phyloP scores from a whole-genome alignment of 345 rosid genomes.

The Eucalyptus leucophloia region DNA sequence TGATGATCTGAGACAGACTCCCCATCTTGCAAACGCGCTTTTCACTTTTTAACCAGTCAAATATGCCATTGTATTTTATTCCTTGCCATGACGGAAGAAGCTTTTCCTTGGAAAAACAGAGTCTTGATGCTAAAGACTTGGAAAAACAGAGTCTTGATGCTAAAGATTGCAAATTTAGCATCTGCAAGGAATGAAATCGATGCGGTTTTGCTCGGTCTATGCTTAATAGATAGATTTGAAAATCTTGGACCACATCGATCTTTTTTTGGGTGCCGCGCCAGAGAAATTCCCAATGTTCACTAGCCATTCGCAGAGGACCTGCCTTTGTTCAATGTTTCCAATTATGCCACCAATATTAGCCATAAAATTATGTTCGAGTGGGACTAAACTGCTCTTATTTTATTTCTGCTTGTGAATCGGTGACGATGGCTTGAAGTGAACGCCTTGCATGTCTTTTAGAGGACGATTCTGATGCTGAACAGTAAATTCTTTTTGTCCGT shows the following conservation, averaged over 20 bases:
- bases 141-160: background rate
- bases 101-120: background rate
- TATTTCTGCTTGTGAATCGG: background rate
- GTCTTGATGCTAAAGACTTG: background rate
- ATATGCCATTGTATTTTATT: background rate
- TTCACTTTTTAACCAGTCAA: background rate
- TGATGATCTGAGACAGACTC: background rate
- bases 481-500: background rate
- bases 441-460: background rate
- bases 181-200: background rate
- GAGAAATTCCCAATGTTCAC: background rate
- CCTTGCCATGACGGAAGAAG: background rate
- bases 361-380: background rate
- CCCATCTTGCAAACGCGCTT: background rate
- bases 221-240: background rate
- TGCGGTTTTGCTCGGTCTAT: background rate
- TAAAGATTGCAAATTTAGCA: background rate
- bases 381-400: background rate
- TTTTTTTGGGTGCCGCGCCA: background rate
- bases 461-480: background rate
- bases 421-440: background rate
- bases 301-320: background rate
- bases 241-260: background rate
- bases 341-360: background rate
- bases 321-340: background rate